Percentiles rank a stretch among this genome's conserved stretches.
Conservation (phyloP, 768 basidiomycete species). For the Suillus spraguei region DNA sequence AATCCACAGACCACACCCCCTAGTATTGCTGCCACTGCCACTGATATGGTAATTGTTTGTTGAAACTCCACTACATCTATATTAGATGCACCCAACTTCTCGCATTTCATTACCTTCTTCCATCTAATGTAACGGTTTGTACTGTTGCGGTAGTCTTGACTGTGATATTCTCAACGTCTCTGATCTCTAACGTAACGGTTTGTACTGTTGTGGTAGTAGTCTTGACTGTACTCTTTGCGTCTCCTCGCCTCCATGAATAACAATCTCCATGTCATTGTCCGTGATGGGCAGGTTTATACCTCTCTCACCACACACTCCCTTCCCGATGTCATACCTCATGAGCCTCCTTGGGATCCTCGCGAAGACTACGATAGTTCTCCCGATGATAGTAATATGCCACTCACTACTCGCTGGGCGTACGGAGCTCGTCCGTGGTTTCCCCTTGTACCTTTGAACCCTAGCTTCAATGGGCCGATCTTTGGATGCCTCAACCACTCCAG, state of each 20-base stretch:
- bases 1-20: no score
- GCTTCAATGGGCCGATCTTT: conserved; percentile 2
- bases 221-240: background rate
- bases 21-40: no score
- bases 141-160: background rate
- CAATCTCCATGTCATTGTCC: background rate
- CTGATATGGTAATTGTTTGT: background rate
- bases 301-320: background rate
- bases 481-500: conserved; percentile 3
- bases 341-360: background rate
- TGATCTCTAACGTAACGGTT: background rate
- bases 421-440: background rate
- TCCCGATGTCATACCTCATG: background rate
- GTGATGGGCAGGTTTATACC: background rate
- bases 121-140: background rate
- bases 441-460: background rate
- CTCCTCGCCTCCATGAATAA: background rate
- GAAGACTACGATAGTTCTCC: background rate
- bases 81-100: no score
- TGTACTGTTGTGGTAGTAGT: background rate
- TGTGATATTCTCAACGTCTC: no score
- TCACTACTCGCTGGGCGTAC: background rate
- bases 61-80: background rate
- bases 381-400: background rate
- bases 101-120: no score